Base-by-base conservation (phyloP, 2,329 filamentous ascomycete species). In the Exophiala oligosperma region DNA sequence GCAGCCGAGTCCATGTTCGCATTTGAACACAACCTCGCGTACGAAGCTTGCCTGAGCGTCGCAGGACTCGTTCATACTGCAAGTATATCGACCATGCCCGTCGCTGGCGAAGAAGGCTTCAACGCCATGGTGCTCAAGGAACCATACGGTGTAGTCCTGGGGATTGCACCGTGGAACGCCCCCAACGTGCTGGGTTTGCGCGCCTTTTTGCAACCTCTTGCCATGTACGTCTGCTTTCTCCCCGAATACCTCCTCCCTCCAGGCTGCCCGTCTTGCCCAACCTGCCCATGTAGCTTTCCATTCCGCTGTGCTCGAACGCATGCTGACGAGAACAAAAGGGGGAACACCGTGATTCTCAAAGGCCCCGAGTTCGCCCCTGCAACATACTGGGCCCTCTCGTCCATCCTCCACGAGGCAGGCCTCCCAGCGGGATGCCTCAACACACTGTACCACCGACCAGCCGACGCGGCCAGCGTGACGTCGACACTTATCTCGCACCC, bases 101-200 rank as follows among this genome's bases (percentile, higher is more conserved):
- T 72, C 2, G 75, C 77, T 21, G 70, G 70, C 12, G 67, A 82
- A 12, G 77, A 83, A 37, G 80, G 79, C 0, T 79, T 79, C 24
- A 79, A 75, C 49, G 89, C 86, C 0, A 77, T 94, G 64, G 75
- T 95, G 2, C 74, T 87, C 62, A 87, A 86, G 69, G 89, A 92
- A 73, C 90, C 91, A 0, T 91, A 84, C 66, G 91, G 91, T 1
- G 90, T 94, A 6, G 80, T 92, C 14, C 76, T 95, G 29, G 86
- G 84, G 2, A 91, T 95, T 71, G 89, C 88, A 2, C 90, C 91
- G 7, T 96, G 91, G 91, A 81, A 85, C 63, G 82, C 82, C 0
- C 82, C 80, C 7, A 77, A 75, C 52, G 77, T 80, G 56, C 73
- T 83, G 24, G 79, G 79, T 26, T 64, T 71, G 8, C 76, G 80